Percentiles rank a stretch among this genome's conserved stretches.
phyloP scores from a whole-genome alignment of 1,139 yeast species.

The Arxiozyma slooffiae region DNA sequence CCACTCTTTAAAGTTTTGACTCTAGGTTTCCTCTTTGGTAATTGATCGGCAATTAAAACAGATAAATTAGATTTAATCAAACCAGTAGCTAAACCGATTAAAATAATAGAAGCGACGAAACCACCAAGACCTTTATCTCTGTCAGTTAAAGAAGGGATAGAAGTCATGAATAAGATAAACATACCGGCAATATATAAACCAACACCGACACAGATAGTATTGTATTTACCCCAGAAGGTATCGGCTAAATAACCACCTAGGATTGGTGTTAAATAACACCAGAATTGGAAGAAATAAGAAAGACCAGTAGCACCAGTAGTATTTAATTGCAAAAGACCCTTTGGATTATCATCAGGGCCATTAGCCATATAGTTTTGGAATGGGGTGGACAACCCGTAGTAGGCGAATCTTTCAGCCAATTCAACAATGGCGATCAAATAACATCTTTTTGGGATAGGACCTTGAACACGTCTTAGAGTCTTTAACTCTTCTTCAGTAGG shows the following conservation, averaged over 20 bases:
- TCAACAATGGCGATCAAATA: slow-evolving; percentile 74
- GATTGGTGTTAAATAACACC: slow-evolving; percentile 76
- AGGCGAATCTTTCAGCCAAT: slow-evolving; percentile 76
- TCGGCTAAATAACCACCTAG: slow-evolving; percentile 72
- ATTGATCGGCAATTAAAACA: slow-evolving; percentile 74
- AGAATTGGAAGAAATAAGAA: slow-evolving; percentile 67
- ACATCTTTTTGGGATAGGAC: slow-evolving; percentile 33
- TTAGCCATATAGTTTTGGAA: slow-evolving; percentile 72
- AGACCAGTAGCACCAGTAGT: slow-evolving; percentile 64
- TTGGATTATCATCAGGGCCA: slow-evolving; percentile 36
- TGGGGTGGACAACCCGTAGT: slow-evolving; percentile 68
- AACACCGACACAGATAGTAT: slow-evolving; percentile 55
- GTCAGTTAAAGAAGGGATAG: slow-evolving; percentile 52
- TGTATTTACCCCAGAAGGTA: slow-evolving; percentile 62
- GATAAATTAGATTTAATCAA: slow-evolving; percentile 73
- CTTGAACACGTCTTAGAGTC: slow-evolving; percentile 24
- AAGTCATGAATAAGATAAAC: slow-evolving; percentile 57
- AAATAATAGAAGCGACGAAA: slow-evolving; percentile 45
- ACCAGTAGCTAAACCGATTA: slow-evolving; percentile 73
- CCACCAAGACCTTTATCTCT: slow-evolving; percentile 34
- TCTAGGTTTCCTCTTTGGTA: slow-evolving; percentile 46
- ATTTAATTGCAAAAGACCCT: slow-evolving; percentile 55
- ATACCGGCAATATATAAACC: slow-evolving; percentile 54
- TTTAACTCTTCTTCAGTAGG: slow-evolving; percentile 27
- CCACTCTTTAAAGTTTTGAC: slow-evolving; percentile 53